Conservation (phyloP, 2,329 filamentous ascomycete genomes). For the Dothideomycetes sp. region DNA sequence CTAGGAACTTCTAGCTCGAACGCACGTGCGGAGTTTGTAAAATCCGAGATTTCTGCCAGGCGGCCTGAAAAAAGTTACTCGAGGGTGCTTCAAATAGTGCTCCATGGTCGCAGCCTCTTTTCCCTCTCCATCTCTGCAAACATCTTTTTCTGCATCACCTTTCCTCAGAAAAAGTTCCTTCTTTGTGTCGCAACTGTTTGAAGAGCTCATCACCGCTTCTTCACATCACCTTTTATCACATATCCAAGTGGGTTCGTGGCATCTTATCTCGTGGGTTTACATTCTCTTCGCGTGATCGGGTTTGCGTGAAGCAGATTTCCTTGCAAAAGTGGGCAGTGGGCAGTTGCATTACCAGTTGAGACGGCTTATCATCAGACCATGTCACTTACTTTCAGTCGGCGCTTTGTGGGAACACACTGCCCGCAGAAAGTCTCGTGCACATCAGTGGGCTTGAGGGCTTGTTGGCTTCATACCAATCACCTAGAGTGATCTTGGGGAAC, state of each 20-base stretch:
- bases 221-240: conserved; percentile 1
- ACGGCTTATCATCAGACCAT: conserved; percentile 20
- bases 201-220: conserved; percentile 3
- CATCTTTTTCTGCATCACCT: conserved; percentile 4
- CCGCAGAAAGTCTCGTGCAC: conserved; percentile 29
- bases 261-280: conserved; percentile 12
- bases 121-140: neutral
- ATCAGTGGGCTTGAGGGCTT: conserved; percentile 34
- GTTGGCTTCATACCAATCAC: conserved; percentile 20
- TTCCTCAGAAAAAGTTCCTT: conserved; percentile 3
- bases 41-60: too few relatives aligned
- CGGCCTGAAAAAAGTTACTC: too few relatives aligned
- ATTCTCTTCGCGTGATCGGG: conserved; percentile 9
- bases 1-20: neutral
- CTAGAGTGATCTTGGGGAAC: conserved; percentile 12
- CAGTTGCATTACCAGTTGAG: conserved; percentile 7
- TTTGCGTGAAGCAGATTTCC: conserved; percentile 10
- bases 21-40: conserved; percentile 1
- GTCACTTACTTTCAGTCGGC: conserved; percentile 27
- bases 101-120: too few relatives aligned
- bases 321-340: conserved; percentile 9
- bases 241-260: conserved; percentile 12
- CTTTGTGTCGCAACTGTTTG: conserved; percentile 2
- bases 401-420: conserved; percentile 42
- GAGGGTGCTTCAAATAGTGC: too few relatives aligned